Evolutionary conservation across 1,284 basidiomycete species (phyloP), one percentile per base, ranked within the genome.

Genomic region (Microbotryum intermedium): DNA sequence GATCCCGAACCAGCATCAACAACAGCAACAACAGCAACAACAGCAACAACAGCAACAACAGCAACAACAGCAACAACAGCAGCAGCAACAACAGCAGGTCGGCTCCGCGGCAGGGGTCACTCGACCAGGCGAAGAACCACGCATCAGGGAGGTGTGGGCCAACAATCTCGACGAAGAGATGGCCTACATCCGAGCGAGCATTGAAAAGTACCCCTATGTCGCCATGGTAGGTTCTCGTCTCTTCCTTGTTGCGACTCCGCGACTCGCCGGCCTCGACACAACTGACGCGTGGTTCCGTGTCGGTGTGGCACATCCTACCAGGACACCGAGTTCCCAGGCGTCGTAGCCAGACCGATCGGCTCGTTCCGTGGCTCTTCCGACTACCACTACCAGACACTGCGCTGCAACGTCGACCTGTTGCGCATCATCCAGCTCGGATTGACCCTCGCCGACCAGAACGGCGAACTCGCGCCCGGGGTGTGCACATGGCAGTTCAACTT

Each of bases 401-500:
- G 94, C 66, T 93, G 90, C 78, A 99, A 99, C 75, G 95, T 98
- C 72, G 94, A 99, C 80, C 80, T 98, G 58, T 82, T 98, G 71
- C 92, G 91, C 78, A 90, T 97, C 76, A 97, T 99, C 59, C 94
- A 99, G 78, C 84, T 98, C 60, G 94, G 94, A 9, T 82, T 99
- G 68, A 97, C 94, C 3, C 79, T 99, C 44, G 87, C 89, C 54
- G 92, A 98, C 74, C 91, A 91, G 74, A 83, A 95, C 34, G 94
- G 94, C 8, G 86, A 92, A 71, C 83, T 86, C 60, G 73, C 73
- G 10, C 84, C 85, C 64, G 90, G 93, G 56, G 83, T 86, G 53
- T 88, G 88, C 55, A 97, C 92, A 39, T 99, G 94, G 94, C 95
- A 99, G 76, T 99, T 99, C 79, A 98, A 99, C 77, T 97, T 99